Evolutionary conservation across 208 protist species (phyloP).

Genomic region (Angomonas ambiguus): DNA sequence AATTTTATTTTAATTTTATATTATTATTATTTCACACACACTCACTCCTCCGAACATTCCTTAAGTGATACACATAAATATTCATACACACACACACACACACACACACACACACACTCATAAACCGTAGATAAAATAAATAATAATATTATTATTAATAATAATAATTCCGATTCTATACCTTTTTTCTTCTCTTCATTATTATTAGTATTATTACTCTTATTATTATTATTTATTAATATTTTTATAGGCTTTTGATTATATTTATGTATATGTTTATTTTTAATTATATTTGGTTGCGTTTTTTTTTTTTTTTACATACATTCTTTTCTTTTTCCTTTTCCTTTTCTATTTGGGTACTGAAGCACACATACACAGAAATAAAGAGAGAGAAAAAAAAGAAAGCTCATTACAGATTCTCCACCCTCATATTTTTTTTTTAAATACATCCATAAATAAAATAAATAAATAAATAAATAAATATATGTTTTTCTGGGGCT

Average conservation of each 20-base stretch:
- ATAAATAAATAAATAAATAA: conserved; percentile 13
- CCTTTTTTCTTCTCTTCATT: too few species aligned
- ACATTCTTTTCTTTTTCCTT: too few species aligned
- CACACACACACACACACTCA: conserved; percentile 10
- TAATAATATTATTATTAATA: too few species aligned
- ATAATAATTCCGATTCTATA: too few species aligned
- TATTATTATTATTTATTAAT: too few species aligned
- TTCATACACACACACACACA: conserved; percentile 15
- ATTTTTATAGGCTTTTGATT: too few species aligned
- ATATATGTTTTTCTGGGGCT: conserved; percentile 87
- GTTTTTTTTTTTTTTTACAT: too few species aligned
- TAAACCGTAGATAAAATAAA: not conserved
- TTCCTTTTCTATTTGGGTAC: not conserved
- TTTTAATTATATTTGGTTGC: conserved; percentile 7
- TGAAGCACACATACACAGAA: not conserved
- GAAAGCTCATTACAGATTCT: conserved; percentile 2
- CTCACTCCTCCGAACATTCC: too few species aligned
- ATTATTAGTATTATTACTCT: too few species aligned
- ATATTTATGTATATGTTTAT: conserved; percentile 1
- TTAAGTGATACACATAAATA: not conserved
- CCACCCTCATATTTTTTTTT: too few species aligned
- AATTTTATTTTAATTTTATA: too few species aligned
- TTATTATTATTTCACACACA: too few species aligned
- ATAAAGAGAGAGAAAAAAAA: conserved; percentile 8
- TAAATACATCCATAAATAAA: conserved; percentile 9